Percentiles rank a stretch among this genome's conserved stretches.
These are phyloP conservation scores for Tillandsia fasciculata DNA, from an alignment of 176 grass and related monocot genomes.

Conservation along the genomic window DNA sequence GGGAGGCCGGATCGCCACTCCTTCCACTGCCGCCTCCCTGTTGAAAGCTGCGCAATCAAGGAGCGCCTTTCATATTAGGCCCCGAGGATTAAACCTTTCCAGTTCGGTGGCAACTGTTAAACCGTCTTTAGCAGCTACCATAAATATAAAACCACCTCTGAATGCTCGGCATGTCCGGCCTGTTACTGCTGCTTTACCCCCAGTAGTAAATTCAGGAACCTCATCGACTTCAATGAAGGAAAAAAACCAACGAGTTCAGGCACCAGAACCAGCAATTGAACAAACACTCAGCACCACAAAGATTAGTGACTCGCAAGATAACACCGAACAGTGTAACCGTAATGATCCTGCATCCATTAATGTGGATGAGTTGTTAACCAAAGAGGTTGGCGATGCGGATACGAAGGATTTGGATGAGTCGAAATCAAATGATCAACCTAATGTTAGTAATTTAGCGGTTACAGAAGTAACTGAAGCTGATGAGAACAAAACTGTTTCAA, in stretches of 20 bases:
- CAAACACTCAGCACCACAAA: no score
- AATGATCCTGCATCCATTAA: slow-evolving; percentile 6
- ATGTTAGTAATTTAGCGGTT: slow-evolving; percentile 3
- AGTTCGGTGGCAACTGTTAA: slow-evolving; percentile 34
- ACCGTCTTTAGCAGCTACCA: slow-evolving; percentile 11
- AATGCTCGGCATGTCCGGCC: slow-evolving; percentile 10
- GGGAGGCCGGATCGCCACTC: slow-evolving; percentile 64
- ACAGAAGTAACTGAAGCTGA: no score
- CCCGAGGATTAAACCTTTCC: slow-evolving; percentile 32
- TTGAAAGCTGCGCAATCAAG: slow-evolving; percentile 76
- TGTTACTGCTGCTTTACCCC: slow-evolving; percentile 1
- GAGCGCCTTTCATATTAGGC: slow-evolving; percentile 59
- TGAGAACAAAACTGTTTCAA: neutral
- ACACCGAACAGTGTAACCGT: neutral
- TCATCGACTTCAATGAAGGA: no score
- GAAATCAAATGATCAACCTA: slow-evolving; percentile 10
- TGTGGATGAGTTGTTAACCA: slow-evolving; percentile 12
- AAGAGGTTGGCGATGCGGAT: no score
- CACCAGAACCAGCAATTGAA: neutral
- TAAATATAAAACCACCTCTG: slow-evolving; percentile 20
- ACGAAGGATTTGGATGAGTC: no score
- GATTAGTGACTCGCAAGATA: no score
- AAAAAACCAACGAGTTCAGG: slow-evolving; percentile 6
- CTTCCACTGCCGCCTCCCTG: slow-evolving; percentile 35
- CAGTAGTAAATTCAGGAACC: neutral